These are phyloP conservation scores for Cyberlindnera bimundalis DNA, from an alignment of 805 yeast species.

Conservation along the genomic window DNA sequence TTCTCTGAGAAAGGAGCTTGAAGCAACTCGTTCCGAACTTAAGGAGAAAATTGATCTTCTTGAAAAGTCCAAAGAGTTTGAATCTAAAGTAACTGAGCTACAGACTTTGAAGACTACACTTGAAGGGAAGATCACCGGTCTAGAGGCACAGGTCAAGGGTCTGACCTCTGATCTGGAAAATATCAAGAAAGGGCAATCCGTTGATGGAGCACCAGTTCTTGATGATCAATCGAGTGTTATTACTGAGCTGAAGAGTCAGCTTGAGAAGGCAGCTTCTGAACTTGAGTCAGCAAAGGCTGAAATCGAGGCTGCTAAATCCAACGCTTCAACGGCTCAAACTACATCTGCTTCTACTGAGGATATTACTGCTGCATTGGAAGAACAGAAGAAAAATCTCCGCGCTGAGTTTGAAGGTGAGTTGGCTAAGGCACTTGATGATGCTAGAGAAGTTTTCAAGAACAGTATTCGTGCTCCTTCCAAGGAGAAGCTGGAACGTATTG, in stretches of 20 bases:
- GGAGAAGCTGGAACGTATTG: slow-evolving; percentile 30
- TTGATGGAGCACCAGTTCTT: slow-evolving; percentile 1
- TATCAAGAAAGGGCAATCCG: neutral
- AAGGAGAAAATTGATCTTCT: slow-evolving; percentile 23
- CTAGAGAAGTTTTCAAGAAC: slow-evolving; percentile 27
- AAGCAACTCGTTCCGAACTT: slow-evolving; percentile 12
- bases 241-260: slow-evolving; percentile 4
- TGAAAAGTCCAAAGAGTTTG: slow-evolving; percentile 37
- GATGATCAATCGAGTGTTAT: slow-evolving; percentile 11
- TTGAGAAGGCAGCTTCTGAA: slow-evolving; percentile 2
- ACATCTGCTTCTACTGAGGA: slow-evolving; percentile 1
- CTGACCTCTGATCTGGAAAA: slow-evolving; percentile 6
- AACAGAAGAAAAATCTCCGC: slow-evolving; percentile 24
- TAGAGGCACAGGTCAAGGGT: slow-evolving; percentile 9
- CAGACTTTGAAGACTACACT: slow-evolving; percentile 31
- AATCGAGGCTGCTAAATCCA: slow-evolving; percentile 6
- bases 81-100: slow-evolving; percentile 32
- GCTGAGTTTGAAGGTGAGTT: slow-evolving; percentile 28
- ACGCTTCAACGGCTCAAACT: slow-evolving; percentile 4
- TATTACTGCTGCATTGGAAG: slow-evolving; percentile 22
- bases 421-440: slow-evolving; percentile 21
- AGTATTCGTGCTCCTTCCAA: slow-evolving; percentile 38
- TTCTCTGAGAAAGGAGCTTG: slow-evolving; percentile 12
- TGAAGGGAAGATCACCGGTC: slow-evolving; percentile 18
- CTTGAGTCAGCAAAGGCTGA: slow-evolving; percentile 7